A percentile compares a stretch with the other conserved stretches of the same genome.
These are phyloP conservation scores for Isatis tinctoria DNA, from an alignment of 345 rosid genomes.

Conservation along the genomic window DNA sequence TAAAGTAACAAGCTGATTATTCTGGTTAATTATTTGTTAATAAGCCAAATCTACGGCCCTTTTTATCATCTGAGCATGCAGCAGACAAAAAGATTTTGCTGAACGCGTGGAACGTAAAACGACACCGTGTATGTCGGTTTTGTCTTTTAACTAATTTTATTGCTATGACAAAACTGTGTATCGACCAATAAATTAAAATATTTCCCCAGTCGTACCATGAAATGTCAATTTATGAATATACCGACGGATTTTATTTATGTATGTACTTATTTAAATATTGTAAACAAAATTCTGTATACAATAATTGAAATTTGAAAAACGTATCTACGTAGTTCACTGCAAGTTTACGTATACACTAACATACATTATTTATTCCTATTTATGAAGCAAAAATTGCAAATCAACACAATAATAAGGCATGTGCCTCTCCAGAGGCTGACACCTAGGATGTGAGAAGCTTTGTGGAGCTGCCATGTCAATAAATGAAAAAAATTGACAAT, in stretches of 20 bases:
- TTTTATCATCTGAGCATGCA: conserved; percentile 25
- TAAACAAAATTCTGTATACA: not conserved
- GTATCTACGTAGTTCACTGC: not conserved
- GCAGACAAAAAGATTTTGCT: conserved; percentile 8
- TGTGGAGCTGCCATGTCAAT: too few species aligned
- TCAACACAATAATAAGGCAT: too few species aligned
- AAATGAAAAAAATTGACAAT: too few species aligned
- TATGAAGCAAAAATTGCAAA: not conserved
- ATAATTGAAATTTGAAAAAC: conserved; percentile 1
- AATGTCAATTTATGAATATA: conserved; percentile 30
- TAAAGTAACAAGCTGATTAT: conserved; percentile 5
- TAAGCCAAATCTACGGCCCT: conserved; percentile 13
- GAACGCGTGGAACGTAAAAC: conserved; percentile 26
- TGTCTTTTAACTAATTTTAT: conserved; percentile 11
- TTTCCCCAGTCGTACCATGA: conserved; percentile 7
- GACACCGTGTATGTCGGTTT: conserved; percentile 15
- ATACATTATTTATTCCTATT: not conserved
- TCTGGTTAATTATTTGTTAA: conserved; percentile 16
- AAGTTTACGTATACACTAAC: not conserved
- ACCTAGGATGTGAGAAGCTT: too few species aligned
- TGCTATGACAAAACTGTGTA: conserved; percentile 23
- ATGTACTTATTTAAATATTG: not conserved
- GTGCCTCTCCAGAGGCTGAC: too few species aligned
- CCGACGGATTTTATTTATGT: conserved; percentile 22
- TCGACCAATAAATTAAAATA: conserved; percentile 20